Base-by-base conservation (phyloP, 2,329 filamentous ascomycete genomes). In the Xylariaceae sp. region DNA sequence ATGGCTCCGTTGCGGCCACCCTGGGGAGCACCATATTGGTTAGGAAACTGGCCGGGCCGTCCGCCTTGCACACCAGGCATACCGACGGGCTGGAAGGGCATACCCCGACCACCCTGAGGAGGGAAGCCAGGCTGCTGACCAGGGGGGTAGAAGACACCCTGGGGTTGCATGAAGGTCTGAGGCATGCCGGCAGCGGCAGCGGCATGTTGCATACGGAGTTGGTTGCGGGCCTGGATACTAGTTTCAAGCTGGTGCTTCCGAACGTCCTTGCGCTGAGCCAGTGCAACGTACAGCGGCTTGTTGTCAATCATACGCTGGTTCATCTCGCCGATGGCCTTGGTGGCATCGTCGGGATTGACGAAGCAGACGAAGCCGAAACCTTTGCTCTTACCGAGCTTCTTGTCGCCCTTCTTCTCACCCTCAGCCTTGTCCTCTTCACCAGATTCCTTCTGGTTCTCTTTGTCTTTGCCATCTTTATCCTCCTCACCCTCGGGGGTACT, bases 351-450 rank as follows among this genome's bases (percentile, higher is more conserved):
- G 55, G 94, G 92, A 82, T 96, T 97, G 83, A 89, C 94, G 81
- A 99, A 99, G 88, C 94, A 99, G 69, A 99, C 94, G 74, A 99
- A 99, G 66, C 94, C 94, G 72, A 99, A 99, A 72, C 94, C 94
- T 83, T 97, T 99, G 87, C 91, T 96, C 89, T 97, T 97, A 73
- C 94, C 94, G 55, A 96, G 82, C 77, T 81, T 85, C 73, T 81
- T 82, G 59, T 84, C 81, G 31, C 74, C 79, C 73, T 85, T 84
- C 69, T 84, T 78, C 34, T 83, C 79, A 53, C 76, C 71, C 47
- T 75, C 72, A 59, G 82, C 75, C 59, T 77, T 74, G 55, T 75
- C 66, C 63, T 82, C 76, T 55, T 82, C 79, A 54, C 74, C 71
- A 33, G 70, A 66, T 34, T 80, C 74, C 57, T 74, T 70, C 48